Evolutionary conservation across 371 early-diverging fungal species (phyloP), one percentile per base, ranked within the genome.

Genomic region (Quaeritorhiza haematococci): DNA sequence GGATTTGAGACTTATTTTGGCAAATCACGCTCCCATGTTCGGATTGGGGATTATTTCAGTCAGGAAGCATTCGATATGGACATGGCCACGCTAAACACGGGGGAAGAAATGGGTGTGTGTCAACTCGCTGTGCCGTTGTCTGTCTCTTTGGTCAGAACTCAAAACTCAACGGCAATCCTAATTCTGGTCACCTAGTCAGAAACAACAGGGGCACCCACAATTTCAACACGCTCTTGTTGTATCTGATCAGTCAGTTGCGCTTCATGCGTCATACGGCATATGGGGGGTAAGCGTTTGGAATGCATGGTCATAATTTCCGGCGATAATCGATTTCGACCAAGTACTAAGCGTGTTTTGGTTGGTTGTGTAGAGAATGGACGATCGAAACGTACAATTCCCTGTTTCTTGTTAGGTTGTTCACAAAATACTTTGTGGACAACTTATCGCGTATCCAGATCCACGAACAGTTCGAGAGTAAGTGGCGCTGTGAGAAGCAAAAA

Each of bases 61-160:
- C 85, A 88, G 61, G 84, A 84, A 67, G 83, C 84, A 21, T 84
- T 79, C 66, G 88, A 86, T 57, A 62, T 88, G 45, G 88, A 88
- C 52, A 84, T 84, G 82, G 80, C 78, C 15, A 79, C 83, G 17
- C 73, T 84, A 15, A 75, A 78, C 41, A 61, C 83, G 58, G 84
- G 84, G 1, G 83, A 84, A 51, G 82, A 82, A 55, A 63, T 86
- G 45, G 77, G 86, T 85, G 74, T 51, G 66, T 45, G 28, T 24
- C 28, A n/a, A 19, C 23, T 33, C 34, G 21, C n/a, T 10, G 19
- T 34, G 46, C 35, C 19, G 46, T 33, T 32, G 10, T 48, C 26
- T 41, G 55, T 34, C 33, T 4, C 48, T 23, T 46, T 41, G 33
- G 46, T 45, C 27, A 27, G 23, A 10, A 27, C 8, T 28, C 45